These are phyloP conservation scores for Cladobotryum protrusum DNA, from an alignment of 2,329 filamentous ascomycete species.

Conservation along the genomic window DNA sequence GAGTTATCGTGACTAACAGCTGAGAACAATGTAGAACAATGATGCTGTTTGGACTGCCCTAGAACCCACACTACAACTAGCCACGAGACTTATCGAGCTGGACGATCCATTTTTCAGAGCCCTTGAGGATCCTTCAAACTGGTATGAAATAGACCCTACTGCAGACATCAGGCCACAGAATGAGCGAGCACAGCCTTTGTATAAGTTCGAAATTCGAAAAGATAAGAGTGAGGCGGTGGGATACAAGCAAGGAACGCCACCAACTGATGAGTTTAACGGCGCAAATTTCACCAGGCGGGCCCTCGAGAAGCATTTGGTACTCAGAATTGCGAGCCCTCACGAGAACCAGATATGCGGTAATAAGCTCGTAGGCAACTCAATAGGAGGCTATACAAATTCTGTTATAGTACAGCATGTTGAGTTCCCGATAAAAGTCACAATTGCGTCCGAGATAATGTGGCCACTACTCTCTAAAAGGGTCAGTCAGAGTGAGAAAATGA, in stretches of 20 bases:
- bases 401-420: neutral
- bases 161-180: constrained; percentile 8
- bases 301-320: neutral
- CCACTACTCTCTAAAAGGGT: constrained; percentile 19
- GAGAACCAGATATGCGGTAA: neutral
- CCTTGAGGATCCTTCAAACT: constrained; percentile 21
- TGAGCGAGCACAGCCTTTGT: neutral
- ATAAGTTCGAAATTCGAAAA: neutral
- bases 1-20: neutral
- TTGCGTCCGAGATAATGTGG: constrained; percentile 19
- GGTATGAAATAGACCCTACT: constrained; percentile 11
- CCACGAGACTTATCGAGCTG: constrained; percentile 17
- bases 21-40: constrained; percentile 10
- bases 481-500: constrained; percentile 20
- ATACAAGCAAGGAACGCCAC: neutral
- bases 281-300: neutral
- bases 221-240: neutral
- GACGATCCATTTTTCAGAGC: constrained; percentile 17
- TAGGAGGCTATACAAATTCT: neutral
- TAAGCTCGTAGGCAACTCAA: neutral
- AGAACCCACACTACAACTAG: constrained; percentile 23
- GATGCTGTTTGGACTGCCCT: constrained; percentile 25
- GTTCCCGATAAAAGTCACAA: neutral
- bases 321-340: constrained; percentile 3
- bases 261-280: neutral